Base-by-base conservation (phyloP, 83 land plant species). In the Thuja plicata region DNA sequence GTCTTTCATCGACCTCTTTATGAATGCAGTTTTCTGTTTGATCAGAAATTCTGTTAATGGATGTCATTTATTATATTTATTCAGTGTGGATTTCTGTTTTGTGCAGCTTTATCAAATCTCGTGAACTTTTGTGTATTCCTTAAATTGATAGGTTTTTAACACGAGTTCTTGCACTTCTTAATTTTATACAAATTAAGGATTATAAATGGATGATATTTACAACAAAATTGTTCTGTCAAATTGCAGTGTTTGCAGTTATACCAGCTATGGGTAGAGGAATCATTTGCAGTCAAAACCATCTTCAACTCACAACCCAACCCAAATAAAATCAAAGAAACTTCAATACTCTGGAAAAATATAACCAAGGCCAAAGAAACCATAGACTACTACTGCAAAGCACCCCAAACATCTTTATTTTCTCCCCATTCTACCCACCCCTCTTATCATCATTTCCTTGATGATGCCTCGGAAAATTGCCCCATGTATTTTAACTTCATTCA, bases 401-500 rank as follows among this genome's bases (percentile, higher is more conserved):
- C 73, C 73, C 32, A 66, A 66, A 27, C 9, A 66, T 27, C 73
- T 8, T 66, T 30, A 66, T 27, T 27, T 24, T 27, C 43, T 37
- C 82, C 43, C 43, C 19, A 40, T 17, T 7, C 41, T 1, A 8
- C 30, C 30, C 46, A 10, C 12, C 46, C 84, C 13, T 8, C 6
- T 38, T 3, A 24, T 81, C 84, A 5, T 43, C n/a, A 27, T 45
- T 43, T 81, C 32, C 30, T 9, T 43, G 34, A 9, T 24, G 27
- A 43, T 10, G n/a, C 43, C 27, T 10, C 84, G 4, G 32, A 24
- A 12, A 41, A 3, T 27, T 92, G 93, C 74, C 93, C 93, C 17
- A 43, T 38, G 40, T 92, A 92, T 91, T 92, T 92, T 80, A 77
- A 80, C 60, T 92, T 88, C 76, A 92, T 92, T 60, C 81, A 89